phyloP scores from a whole-genome alignment of 495 filamentous ascomycete genomes.

The Chaetomium cochliodes region DNA sequence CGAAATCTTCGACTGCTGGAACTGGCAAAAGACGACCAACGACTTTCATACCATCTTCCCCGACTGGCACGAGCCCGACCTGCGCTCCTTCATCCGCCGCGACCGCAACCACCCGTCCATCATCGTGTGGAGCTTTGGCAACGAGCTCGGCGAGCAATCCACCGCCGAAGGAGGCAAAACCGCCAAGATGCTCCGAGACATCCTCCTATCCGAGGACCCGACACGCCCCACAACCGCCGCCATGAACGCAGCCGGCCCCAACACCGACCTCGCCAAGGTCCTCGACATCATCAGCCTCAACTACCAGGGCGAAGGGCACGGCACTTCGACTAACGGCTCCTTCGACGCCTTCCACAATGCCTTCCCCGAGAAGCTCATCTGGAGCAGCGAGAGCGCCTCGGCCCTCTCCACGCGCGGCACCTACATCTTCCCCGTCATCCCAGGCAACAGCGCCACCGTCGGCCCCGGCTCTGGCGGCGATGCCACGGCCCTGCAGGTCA shows the following conservation, averaged over 20 bases:
- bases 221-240: conserved; percentile 42
- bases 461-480: conserved; percentile 22
- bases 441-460: conserved; percentile 33
- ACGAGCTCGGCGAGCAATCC: conserved; percentile 48
- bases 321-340: conserved; percentile 17
- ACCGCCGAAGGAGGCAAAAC: conserved; percentile 30
- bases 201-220: conserved; percentile 42
- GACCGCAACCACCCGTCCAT: conserved; percentile 55
- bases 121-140: conserved; percentile 50
- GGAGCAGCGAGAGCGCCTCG: conserved; percentile 44
- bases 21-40: conserved; percentile 40
- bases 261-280: conserved; percentile 34
- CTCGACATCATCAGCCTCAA: conserved; percentile 49
- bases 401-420: conserved; percentile 47
- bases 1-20: conserved; percentile 53
- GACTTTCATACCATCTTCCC: conserved; percentile 50
- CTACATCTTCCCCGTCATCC: conserved; percentile 51
- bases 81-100: conserved; percentile 47
- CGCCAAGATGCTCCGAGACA: conserved; percentile 36
- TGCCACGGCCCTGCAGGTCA: conserved; percentile 33
- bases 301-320: conserved; percentile 51
- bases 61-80: conserved; percentile 51
- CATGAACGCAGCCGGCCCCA: conserved; percentile 41
- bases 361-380: conserved; percentile 49
- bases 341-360: conserved; percentile 35